These are phyloP conservation scores for Musa acuminata DNA, from an alignment of 176 grass and related monocot genomes.

Conservation along the genomic window DNA sequence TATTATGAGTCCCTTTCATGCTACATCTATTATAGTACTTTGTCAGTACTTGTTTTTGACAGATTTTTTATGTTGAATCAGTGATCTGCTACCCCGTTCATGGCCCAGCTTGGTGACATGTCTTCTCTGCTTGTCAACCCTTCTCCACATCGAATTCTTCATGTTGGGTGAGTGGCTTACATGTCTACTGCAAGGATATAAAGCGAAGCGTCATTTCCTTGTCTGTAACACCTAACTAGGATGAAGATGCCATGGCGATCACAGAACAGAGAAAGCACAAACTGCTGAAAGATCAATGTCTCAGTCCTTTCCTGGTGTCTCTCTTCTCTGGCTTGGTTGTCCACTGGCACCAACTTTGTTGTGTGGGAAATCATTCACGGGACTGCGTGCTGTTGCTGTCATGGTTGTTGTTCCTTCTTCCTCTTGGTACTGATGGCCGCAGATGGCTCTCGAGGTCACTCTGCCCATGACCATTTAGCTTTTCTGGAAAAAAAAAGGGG, in stretches of 20 bases:
- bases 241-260: neutral
- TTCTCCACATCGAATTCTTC: neutral
- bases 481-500: too few relatives aligned
- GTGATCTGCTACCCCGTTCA: neutral
- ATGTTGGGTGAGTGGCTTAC: constrained; percentile 7
- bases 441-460: neutral
- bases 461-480: neutral
- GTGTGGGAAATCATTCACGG: neutral
- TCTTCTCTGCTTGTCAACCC: neutral
- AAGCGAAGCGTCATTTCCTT: neutral
- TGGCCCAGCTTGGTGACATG: neutral
- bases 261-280: neutral
- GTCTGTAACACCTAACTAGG: neutral
- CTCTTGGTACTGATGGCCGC: neutral
- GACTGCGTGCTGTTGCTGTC: neutral
- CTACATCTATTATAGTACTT: neutral
- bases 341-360: neutral
- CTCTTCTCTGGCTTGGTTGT: too few relatives aligned
- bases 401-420: neutral
- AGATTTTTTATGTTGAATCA: neutral
- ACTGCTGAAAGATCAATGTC: too few relatives aligned
- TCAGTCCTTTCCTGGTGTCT: too few relatives aligned
- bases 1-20: neutral
- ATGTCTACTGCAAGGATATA: neutral
- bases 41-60: neutral